Evolutionary conservation across 768 basidiomycete species (phyloP).

Genomic region (Lactarius akahatsu): DNA sequence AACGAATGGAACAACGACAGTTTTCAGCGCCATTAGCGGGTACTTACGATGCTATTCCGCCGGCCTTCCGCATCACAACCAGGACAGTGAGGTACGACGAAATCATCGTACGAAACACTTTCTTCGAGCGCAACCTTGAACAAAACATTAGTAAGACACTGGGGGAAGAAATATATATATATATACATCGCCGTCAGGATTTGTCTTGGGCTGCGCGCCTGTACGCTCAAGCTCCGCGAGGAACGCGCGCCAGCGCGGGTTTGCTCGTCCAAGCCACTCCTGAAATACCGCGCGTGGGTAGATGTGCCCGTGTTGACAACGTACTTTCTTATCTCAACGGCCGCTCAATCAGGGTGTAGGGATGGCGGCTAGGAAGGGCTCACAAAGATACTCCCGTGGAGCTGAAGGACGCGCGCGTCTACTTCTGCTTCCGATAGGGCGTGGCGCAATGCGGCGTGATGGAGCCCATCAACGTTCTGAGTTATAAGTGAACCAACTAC

Average conservation of each 20-base stretch:
- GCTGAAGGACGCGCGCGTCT: conserved; percentile 61
- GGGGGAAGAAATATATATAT: not conserved
- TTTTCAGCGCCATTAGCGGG: conserved; percentile 25
- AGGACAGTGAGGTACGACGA: conserved; percentile 77
- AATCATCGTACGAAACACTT: conserved; percentile 70
- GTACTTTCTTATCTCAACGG: conserved; percentile 56
- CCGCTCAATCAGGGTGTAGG: not conserved
- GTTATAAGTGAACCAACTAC: conserved; percentile 69
- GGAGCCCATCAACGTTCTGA: conserved; percentile 93
- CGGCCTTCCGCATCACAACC: conserved; percentile 60
- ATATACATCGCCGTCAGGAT: conserved; percentile 90
- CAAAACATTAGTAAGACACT: not conserved
- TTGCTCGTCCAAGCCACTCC: conserved; percentile 62
- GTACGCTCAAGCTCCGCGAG: conserved; percentile 60
- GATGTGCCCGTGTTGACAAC: conserved; percentile 73
- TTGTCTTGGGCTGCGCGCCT: conserved; percentile 67
- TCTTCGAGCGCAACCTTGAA: conserved; percentile 73
- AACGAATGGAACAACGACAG: not conserved
- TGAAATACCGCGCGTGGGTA: conserved; percentile 71
- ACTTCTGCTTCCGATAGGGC: conserved; percentile 42
- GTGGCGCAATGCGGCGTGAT: conserved; percentile 68
- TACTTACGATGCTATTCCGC: conserved; percentile 56
- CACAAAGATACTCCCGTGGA: conserved; percentile 88
- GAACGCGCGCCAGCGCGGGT: conserved; percentile 77
- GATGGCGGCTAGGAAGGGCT: conserved; percentile 25